A percentile compares a stretch with the other conserved stretches of the same genome.
phyloP scores from a whole-genome alignment of 1,139 yeast species.

The Candida glucosophila region DNA sequence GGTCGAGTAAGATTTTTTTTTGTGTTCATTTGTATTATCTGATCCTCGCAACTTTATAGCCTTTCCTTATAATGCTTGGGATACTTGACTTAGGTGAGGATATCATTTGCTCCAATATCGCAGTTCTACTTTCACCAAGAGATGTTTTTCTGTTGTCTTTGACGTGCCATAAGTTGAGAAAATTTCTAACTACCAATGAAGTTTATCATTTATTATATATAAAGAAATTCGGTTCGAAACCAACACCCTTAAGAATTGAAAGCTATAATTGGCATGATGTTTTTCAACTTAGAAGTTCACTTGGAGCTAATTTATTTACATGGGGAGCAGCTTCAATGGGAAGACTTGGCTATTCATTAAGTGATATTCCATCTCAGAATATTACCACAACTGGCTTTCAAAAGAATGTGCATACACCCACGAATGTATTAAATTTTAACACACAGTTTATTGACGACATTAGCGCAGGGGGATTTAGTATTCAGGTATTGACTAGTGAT shows the following conservation, averaged over 20 bases:
- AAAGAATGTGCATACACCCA: constrained; percentile 35
- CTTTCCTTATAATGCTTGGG: too few species aligned
- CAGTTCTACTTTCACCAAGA: constrained; percentile 28
- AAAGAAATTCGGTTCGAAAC: constrained; percentile 40
- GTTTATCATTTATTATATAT: constrained; percentile 35
- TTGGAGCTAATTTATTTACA: constrained; percentile 39
- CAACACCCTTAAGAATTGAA: constrained; percentile 32
- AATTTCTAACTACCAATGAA: constrained; percentile 17
- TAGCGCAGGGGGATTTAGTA: constrained; percentile 62
- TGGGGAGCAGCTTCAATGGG: constrained; percentile 57
- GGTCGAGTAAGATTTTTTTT: too few species aligned
- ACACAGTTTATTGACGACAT: constrained; percentile 42
- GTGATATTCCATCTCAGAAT: constrained; percentile 20
- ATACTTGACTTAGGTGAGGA: constrained; percentile 32
- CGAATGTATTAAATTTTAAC: constrained; percentile 23
- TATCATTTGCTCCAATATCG: constrained; percentile 25
- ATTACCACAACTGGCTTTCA: constrained; percentile 17
- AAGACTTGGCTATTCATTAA: constrained; percentile 45
- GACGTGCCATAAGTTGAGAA: constrained; percentile 28
- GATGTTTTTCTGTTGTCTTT: constrained; percentile 43
- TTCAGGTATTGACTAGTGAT: constrained; percentile 45
- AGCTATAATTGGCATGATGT: constrained; percentile 42
- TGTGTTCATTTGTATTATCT: too few species aligned
- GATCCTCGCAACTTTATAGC: too few species aligned
- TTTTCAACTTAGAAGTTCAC: constrained; percentile 32